Evolutionary conservation across 257 asterid species (phyloP), one percentile per base, ranked within the genome.

Genomic region (Nicotiana attenuata): DNA sequence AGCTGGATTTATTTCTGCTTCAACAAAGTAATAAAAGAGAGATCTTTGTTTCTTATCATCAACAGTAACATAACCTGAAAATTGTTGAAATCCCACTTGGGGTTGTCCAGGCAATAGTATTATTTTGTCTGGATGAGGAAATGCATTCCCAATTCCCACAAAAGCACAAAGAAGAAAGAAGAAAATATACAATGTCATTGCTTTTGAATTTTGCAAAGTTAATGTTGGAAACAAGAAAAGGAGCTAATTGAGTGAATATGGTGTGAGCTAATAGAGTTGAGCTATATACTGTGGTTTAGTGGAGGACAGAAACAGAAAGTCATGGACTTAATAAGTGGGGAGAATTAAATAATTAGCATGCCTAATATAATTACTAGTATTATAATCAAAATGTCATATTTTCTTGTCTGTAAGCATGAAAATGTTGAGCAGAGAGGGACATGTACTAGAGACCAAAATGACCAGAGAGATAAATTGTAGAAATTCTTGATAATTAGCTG

Each of bases 81-180:
- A 92, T 60, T 92, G 97, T 53, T 85, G 92, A 75, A 92, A 92
- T 17, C 84, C 87, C 55, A 88, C 94, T 50, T 80, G 77, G 16
- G 97, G 97, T 56, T 92, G 97, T 50, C 97, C 97, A 69, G 97
- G 94, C 73, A 92, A 82, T 28, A 71, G 82, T 56, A 67, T 81
- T 28, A 92, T 92, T 85, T 84, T 87, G 86, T 90, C 93, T 80
- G 89, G 84, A 75, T 90, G 88, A 83, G 87, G 66, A 81, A 86
- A 80, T 71, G 81, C 73, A 85, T 85, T 78, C 65, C 16, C 82
- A 77, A 45, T 82, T 67, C 65, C 80, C 9, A 79, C 52, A 52
- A 85, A 81, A 83, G 65, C 80, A 78, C 84, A 73, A 31, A 88
- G 82, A 67, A 88, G 78, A 56, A 87, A 82, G 80, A 91, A 83